A percentile compares a stretch with the other conserved stretches of the same genome.
Conservation (phyloP, 768 basidiomycete genomes). For the Rhizopogon sp. region DNA sequence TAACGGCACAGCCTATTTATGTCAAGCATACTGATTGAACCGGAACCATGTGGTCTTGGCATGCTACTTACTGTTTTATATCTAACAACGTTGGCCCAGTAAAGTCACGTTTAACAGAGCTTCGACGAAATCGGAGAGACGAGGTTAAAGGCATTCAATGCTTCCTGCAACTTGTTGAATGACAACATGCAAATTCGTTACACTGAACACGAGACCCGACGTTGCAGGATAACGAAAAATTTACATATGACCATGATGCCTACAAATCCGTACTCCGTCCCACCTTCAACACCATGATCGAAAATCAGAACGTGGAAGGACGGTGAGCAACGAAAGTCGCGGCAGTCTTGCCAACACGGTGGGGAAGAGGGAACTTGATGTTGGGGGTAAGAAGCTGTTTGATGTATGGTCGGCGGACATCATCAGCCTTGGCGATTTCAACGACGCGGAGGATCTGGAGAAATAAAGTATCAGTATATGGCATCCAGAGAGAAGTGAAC, state of each 20-base stretch:
- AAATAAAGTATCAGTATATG: background rate
- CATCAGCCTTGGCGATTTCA: conserved; percentile 88
- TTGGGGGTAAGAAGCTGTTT: conserved; percentile 87
- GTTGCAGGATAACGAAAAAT: background rate
- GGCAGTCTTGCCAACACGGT: conserved; percentile 74
- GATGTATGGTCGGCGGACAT: conserved; percentile 96
- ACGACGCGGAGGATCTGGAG: conserved; percentile 94
- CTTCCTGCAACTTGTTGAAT: no score
- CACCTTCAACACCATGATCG: background rate
- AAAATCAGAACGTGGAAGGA: conserved; percentile 62
- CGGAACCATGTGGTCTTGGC: no score
- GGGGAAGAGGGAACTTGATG: conserved; percentile 97
- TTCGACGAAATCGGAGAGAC: no score
- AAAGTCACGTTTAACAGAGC: no score
- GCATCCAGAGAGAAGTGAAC: background rate
- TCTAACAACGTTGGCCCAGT: no score
- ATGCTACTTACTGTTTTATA: no score
- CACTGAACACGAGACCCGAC: no score
- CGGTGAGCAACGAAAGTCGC: conserved; percentile 79
- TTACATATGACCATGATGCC: background rate
- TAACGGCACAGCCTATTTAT: no score
- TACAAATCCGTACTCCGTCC: background rate
- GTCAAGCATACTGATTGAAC: no score
- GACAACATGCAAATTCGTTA: no score
- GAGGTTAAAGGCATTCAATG: no score